A percentile compares a stretch with the other conserved stretches of the same genome.
Evolutionary conservation across 2,329 filamentous ascomycete genomes (phyloP).

Genomic region (Pyrenophora seminiperda): DNA sequence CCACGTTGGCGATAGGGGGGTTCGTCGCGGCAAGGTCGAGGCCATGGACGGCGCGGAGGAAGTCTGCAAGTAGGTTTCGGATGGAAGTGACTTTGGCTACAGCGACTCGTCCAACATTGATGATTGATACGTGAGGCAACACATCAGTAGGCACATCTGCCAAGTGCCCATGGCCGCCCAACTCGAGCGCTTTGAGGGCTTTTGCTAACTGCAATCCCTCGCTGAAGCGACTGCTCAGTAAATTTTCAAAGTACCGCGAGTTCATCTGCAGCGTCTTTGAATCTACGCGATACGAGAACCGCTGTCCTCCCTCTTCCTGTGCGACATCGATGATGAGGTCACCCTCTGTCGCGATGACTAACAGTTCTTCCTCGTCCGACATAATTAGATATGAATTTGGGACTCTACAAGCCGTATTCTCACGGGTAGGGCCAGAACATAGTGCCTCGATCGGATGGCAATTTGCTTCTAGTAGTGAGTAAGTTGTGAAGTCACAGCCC

Average conservation of each 20-base stretch:
- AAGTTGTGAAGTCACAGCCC: constrained; percentile 17
- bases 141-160: constrained; percentile 56
- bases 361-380: constrained; percentile 42
- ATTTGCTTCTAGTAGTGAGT: constrained; percentile 14
- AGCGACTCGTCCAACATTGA: constrained; percentile 72
- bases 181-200: constrained; percentile 57
- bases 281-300: constrained; percentile 66
- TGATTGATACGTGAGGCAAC: constrained; percentile 68
- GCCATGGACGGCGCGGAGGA: constrained; percentile 69
- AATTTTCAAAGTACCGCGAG: constrained; percentile 72
- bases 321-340: constrained; percentile 70
- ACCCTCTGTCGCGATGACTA: constrained; percentile 62
- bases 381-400: constrained; percentile 20
- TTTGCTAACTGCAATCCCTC: constrained; percentile 64
- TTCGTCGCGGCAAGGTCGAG: constrained; percentile 51
- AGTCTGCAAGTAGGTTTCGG: constrained; percentile 68
- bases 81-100: constrained; percentile 65
- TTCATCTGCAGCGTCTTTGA: constrained; percentile 61
- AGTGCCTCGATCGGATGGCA: constrained; percentile 22
- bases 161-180: constrained; percentile 54
- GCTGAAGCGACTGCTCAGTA: constrained; percentile 68
- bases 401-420: constrained; percentile 30
- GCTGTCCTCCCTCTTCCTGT: constrained; percentile 64
- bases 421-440: constrained; percentile 61
- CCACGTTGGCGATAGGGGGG: constrained; percentile 65